Conservation (phyloP, 2,329 filamentous ascomycete species). For the Parastagonospora nodorum region DNA sequence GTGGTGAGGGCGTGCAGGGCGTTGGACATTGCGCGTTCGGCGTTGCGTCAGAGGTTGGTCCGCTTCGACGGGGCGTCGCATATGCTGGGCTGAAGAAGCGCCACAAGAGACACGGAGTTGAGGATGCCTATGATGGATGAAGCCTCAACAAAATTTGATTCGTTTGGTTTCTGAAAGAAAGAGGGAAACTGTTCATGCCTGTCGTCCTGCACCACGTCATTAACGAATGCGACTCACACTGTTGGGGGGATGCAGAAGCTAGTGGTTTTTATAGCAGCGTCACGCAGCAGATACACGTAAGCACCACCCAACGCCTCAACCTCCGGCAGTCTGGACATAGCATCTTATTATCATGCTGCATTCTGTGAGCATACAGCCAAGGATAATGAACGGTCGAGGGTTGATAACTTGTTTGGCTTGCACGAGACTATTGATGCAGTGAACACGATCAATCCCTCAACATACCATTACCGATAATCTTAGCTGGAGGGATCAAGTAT, state of each 20-base stretch:
- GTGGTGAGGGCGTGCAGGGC: conserved; percentile 21
- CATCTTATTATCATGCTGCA: conserved; percentile 58
- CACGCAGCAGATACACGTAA: conserved; percentile 58
- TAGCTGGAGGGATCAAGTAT: too few relatives aligned
- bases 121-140: neutral
- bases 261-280: too few relatives aligned
- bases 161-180: neutral
- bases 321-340: conserved; percentile 60
- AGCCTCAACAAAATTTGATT: neutral
- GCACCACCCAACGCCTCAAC: conserved; percentile 61
- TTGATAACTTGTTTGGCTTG: too few relatives aligned
- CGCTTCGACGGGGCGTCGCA: conserved; percentile 23
- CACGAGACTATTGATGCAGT: too few relatives aligned
- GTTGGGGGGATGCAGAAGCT: too few relatives aligned
- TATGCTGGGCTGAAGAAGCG: conserved; percentile 28
- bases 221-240: too few relatives aligned
- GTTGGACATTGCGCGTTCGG: conserved; percentile 39
- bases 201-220: neutral
- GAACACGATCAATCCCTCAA: too few relatives aligned
- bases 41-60: conserved; percentile 31
- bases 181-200: neutral
- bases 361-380: neutral
- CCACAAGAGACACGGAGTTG: neutral
- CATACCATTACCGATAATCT: too few relatives aligned
- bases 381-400: neutral